Percentiles rank a stretch among this genome's conserved stretches.
Conservation (phyloP, 257 asterid species). For the Eustoma russellianum region DNA sequence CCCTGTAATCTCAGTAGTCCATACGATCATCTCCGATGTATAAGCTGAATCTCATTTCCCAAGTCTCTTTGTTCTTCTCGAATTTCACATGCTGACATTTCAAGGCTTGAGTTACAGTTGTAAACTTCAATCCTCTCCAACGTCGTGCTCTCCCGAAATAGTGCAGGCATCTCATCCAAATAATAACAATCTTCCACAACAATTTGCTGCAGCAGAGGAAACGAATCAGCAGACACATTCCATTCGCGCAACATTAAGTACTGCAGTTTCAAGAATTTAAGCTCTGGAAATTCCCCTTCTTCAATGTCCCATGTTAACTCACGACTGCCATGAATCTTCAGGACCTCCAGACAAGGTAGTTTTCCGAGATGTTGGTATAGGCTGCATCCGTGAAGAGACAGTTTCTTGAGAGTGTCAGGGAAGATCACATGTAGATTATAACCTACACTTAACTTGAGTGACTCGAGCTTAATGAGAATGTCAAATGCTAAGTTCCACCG, state of each 20-base stretch:
- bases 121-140: slow-evolving; percentile 1
- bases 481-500: too few species aligned
- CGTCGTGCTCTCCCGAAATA: not conserved
- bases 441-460: too few species aligned
- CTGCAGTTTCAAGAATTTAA: not conserved
- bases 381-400: not conserved
- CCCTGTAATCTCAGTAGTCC: too few species aligned
- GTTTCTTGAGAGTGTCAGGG: slow-evolving; percentile 1
- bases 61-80: slow-evolving; percentile 12
- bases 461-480: too few species aligned
- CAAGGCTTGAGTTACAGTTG: not conserved
- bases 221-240: not conserved
- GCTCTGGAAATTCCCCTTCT: not conserved
- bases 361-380: not conserved
- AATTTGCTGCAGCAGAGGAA: not conserved
- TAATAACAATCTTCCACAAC: not conserved
- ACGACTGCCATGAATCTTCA: not conserved
- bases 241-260: not conserved
- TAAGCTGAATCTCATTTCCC: too few species aligned
- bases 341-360: not conserved
- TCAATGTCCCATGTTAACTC: not conserved
- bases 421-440: not conserved
- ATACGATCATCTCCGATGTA: too few species aligned
- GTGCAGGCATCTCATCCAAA: not conserved
- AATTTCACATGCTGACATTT: not conserved